phyloP scores from a whole-genome alignment of 2,329 filamentous ascomycete species.

The Ascochyta fabae region DNA sequence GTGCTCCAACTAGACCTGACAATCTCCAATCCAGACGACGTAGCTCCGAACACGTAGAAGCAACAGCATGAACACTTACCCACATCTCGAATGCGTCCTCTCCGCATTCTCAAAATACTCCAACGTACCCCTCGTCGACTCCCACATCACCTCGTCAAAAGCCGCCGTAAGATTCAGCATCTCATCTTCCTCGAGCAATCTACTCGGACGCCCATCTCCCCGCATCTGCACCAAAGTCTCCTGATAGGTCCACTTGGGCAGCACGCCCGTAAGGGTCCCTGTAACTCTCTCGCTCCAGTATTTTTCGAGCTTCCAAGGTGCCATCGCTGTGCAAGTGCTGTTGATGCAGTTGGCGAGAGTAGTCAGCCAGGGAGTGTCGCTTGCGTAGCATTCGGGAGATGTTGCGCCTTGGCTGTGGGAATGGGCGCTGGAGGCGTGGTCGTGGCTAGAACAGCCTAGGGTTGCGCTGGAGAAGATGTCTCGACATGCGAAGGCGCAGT shows the following conservation, averaged over 20 bases:
- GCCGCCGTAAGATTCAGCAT: constrained; percentile 22
- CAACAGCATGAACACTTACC: constrained; percentile 6
- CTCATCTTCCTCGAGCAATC: constrained; percentile 12
- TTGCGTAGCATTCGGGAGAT: constrained; percentile 33
- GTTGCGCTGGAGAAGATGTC: constrained; percentile 20
- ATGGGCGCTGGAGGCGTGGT: constrained; percentile 11
- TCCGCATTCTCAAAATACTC: constrained; percentile 18
- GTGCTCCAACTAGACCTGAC: neutral
- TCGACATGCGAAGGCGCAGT: constrained; percentile 33
- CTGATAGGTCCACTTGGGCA: constrained; percentile 30
- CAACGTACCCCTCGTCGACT: constrained; percentile 10
- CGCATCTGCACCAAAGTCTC: constrained; percentile 22
- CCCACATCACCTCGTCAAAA: constrained; percentile 18
- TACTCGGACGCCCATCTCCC: constrained; percentile 5
- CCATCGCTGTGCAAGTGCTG: constrained; percentile 24
- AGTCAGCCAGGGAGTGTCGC: constrained; percentile 33
- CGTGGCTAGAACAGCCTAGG: constrained; percentile 23
- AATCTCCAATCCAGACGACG: too few species aligned
- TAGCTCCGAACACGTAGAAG: neutral
- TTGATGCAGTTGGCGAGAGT: constrained; percentile 40
- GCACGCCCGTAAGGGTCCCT: constrained; percentile 3
- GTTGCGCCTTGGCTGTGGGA: constrained; percentile 18
- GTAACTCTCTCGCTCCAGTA: constrained; percentile 25
- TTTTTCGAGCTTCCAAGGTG: constrained; percentile 27
- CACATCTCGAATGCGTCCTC: constrained; percentile 22